Conservation (phyloP, 164 flowering plant species). For the Stephania yunnanensis region DNA sequence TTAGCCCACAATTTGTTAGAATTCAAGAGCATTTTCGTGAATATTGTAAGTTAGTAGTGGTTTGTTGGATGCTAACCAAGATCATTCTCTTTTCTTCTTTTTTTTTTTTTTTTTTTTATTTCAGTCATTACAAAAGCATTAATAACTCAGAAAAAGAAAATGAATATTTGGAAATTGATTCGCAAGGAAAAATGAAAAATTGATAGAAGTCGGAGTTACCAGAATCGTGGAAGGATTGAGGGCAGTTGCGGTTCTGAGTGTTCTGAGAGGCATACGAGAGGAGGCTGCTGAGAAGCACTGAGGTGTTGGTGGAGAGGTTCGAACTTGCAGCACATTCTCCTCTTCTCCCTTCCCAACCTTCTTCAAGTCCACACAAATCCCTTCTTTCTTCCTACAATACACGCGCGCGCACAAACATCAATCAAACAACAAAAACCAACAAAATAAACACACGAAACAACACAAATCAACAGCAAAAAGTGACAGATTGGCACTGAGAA, state of each 20-base stretch:
- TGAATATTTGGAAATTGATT: too few relatives aligned
- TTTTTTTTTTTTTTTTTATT: too few relatives aligned
- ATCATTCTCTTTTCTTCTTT: too few relatives aligned
- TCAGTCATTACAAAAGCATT: too few relatives aligned
- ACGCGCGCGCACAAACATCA: constrained; percentile 17
- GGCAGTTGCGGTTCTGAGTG: constrained; percentile 19
- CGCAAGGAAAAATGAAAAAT: too few relatives aligned
- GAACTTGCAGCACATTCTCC: constrained; percentile 36
- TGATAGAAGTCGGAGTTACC: constrained; percentile 23
- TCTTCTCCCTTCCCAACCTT: constrained; percentile 23
- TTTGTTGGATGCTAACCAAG: too few relatives aligned
- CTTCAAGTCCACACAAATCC: constrained; percentile 36
- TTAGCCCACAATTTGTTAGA: too few relatives aligned
- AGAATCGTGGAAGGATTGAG: constrained; percentile 30
- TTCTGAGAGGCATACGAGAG: constrained; percentile 19
- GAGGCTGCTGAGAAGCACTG: constrained; percentile 52
- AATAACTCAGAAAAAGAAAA: too few relatives aligned
- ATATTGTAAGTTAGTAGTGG: too few relatives aligned
- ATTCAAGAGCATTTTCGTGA: too few relatives aligned
- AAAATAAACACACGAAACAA: background rate
- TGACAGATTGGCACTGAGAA: constrained; percentile 27
- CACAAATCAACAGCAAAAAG: constrained; percentile 6
- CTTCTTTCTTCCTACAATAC: constrained; percentile 38
- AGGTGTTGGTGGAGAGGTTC: constrained; percentile 67
- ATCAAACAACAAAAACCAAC: background rate